These are phyloP conservation scores for Fomitopsis pulvina DNA, from an alignment of 768 basidiomycete species.

Conservation along the genomic window DNA sequence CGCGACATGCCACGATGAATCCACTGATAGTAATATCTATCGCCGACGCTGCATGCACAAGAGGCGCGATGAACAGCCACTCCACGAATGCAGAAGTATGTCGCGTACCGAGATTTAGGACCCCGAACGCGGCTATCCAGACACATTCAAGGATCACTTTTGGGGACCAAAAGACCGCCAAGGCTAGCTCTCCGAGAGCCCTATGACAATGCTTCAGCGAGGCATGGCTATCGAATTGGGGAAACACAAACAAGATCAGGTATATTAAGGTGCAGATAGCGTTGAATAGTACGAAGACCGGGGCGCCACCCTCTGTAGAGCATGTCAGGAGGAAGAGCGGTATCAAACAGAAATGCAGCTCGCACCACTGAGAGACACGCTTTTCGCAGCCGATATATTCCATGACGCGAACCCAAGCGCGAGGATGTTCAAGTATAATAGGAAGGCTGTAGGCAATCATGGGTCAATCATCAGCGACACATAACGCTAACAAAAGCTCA, in stretches of 20 bases:
- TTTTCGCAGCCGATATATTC: conserved; percentile 39
- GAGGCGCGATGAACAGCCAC: neutral
- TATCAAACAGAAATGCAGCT: neutral
- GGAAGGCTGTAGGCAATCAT: conserved; percentile 30
- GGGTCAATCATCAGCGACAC: neutral
- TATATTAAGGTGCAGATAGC: conserved; percentile 30
- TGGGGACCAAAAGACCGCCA: conserved; percentile 31
- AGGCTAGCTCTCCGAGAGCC: conserved; percentile 21
- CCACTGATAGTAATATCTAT: conserved; percentile 41
- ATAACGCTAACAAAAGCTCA: conserved; percentile 23
- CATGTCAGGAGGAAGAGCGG: neutral
- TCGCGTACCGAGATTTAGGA: conserved; percentile 44
- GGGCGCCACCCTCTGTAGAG: conserved; percentile 37
- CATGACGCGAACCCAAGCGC: conserved; percentile 50
- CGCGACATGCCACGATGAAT: conserved; percentile 30
- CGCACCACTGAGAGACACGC: conserved; percentile 31
- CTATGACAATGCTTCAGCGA: neutral
- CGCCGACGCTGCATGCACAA: conserved; percentile 35
- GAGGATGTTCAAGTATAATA: conserved; percentile 45
- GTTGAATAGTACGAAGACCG: conserved; percentile 43
- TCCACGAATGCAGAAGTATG: no score
- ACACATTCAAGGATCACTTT: conserved; percentile 45
- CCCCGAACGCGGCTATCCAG: conserved; percentile 45
- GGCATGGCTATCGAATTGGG: neutral
- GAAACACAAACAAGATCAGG: conserved; percentile 24